Conservation (phyloP, 192 early-diverging fungal species). For the Thamnidium elegans region DNA sequence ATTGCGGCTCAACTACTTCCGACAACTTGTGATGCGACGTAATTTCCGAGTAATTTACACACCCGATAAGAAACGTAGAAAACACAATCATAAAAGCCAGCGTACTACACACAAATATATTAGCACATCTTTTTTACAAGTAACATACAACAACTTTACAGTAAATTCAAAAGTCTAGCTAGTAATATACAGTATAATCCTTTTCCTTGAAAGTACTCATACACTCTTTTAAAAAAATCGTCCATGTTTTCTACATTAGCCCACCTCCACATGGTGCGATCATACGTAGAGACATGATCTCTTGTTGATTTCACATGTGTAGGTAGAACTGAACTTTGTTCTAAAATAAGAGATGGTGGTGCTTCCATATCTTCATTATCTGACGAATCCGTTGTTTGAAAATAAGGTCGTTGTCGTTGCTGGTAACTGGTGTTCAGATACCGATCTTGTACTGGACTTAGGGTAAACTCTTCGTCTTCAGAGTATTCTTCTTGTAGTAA, state of each 20-base stretch:
- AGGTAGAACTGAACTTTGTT: not conserved
- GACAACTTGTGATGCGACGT: conserved; percentile 62
- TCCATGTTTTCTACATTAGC: conserved; percentile 83
- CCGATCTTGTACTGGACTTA: not conserved
- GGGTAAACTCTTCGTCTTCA: conserved; percentile 9
- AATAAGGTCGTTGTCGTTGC: not conserved
- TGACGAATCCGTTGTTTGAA: conserved; percentile 1
- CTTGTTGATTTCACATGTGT: conserved; percentile 25
- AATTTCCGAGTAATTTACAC: conserved; percentile 87
- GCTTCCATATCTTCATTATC: conserved; percentile 3
- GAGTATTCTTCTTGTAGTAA: conserved; percentile 7
- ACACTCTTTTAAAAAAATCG: conserved; percentile 74
- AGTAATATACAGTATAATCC: conserved; percentile 84
- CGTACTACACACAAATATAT: conserved; percentile 47
- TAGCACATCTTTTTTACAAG: not conserved
- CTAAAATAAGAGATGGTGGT: conserved; percentile 7
- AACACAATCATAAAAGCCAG: conserved; percentile 87
- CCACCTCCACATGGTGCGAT: conserved; percentile 79
- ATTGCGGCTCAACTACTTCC: conserved; percentile 78
- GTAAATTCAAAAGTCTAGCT: conserved; percentile 68
- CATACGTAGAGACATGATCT: conserved; percentile 44
- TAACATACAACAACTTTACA: conserved; percentile 52
- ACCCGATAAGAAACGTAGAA: conserved; percentile 84
- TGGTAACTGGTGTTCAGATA: not conserved
- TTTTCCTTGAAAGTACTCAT: conserved; percentile 87